These are phyloP conservation scores for Sclerotinia borealis DNA, from an alignment of 2,329 filamentous ascomycete genomes.

Conservation along the genomic window DNA sequence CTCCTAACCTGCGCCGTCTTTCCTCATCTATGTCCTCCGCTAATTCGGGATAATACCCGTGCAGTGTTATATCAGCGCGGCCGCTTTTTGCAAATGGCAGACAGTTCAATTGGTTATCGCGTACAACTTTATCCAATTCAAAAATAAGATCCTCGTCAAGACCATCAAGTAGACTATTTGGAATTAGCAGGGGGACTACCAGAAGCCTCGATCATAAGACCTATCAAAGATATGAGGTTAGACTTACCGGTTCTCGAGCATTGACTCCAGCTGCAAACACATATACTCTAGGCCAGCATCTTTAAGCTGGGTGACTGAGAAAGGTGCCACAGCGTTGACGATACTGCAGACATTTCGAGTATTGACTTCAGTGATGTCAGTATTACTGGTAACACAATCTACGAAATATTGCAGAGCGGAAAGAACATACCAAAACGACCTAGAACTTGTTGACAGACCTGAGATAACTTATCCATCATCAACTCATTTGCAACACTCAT, in stretches of 20 bases:
- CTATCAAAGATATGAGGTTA: background rate
- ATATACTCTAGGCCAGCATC: slow-evolving; percentile 84
- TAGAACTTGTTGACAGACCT: slow-evolving; percentile 80
- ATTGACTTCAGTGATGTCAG: slow-evolving; percentile 47
- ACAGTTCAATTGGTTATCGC: slow-evolving; percentile 72
- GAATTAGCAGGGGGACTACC: background rate
- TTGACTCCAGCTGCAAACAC: slow-evolving; percentile 81
- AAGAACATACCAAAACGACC: slow-evolving; percentile 61
- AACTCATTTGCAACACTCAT: slow-evolving; percentile 87
- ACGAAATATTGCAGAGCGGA: background rate
- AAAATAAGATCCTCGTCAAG: slow-evolving; percentile 76
- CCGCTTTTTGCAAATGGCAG: slow-evolving; percentile 74
- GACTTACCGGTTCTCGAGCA: slow-evolving; percentile 71
- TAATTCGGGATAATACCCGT: slow-evolving; percentile 41
- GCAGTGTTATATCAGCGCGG: slow-evolving; percentile 59
- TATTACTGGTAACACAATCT: background rate
- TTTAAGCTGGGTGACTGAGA: slow-evolving; percentile 79
- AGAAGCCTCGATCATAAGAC: background rate
- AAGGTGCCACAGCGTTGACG: slow-evolving; percentile 80
- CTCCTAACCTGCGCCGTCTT: slow-evolving; percentile 62
- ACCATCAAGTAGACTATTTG: slow-evolving; percentile 60
- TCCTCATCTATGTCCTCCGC: slow-evolving; percentile 63
- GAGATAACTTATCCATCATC: slow-evolving; percentile 86
- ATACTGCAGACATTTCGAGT: slow-evolving; percentile 80
- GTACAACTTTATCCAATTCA: slow-evolving; percentile 75